These are phyloP conservation scores for Begonia peltatifolia DNA, from an alignment of 306 rosid species.

Conservation along the genomic window DNA sequence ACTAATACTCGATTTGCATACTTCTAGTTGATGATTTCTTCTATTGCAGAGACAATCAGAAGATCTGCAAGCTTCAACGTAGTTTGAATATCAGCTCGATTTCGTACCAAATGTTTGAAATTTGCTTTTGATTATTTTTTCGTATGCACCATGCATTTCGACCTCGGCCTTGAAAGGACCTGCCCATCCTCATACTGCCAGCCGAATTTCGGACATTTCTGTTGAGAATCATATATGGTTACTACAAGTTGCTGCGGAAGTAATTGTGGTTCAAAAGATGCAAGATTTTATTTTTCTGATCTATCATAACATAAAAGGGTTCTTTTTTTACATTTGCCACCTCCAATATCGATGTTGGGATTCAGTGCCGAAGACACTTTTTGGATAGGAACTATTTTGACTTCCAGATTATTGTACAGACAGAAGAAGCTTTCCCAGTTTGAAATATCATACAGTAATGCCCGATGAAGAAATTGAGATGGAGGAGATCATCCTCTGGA, in stretches of 20 bases:
- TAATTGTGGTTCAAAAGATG: neutral
- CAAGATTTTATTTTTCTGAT: too few species aligned
- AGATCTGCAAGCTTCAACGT: neutral
- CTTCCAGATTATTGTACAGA: too few species aligned
- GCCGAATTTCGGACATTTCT: neutral
- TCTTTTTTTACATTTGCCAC: too few species aligned
- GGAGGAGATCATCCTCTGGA: too few species aligned
- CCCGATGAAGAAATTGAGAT: too few species aligned
- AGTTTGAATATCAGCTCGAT: neutral
- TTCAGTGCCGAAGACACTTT: too few species aligned
- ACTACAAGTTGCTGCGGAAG: neutral
- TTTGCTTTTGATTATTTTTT: neutral
- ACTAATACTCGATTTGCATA: constrained; percentile 8
- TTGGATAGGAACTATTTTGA: too few species aligned
- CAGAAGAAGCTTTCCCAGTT: too few species aligned
- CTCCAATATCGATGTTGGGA: too few species aligned
- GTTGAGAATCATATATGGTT: neutral
- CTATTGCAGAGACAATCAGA: constrained; percentile 8
- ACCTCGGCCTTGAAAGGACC: neutral
- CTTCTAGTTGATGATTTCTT: constrained; percentile 6
- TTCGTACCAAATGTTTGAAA: neutral
- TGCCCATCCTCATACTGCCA: neutral
- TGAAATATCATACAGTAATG: too few species aligned
- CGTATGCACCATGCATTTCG: too few species aligned
- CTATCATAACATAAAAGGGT: too few species aligned